Evolutionary conservation across 805 yeast species (phyloP).

Genomic region (Pichia exigua): DNA sequence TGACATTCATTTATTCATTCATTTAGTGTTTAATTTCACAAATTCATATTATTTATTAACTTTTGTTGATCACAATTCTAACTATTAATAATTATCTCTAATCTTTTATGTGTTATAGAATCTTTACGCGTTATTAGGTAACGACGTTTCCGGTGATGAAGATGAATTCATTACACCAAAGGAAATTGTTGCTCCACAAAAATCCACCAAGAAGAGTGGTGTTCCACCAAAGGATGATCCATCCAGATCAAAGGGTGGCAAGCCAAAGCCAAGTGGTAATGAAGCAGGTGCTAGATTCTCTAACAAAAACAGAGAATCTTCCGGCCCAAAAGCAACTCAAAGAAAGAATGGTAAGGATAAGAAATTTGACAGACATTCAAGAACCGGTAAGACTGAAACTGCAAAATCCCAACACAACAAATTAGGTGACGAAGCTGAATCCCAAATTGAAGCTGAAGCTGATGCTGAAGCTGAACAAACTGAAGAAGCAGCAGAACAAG

Average conservation of each 20-base stretch:
- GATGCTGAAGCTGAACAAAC: constrained; percentile 47
- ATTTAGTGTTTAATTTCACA: neutral
- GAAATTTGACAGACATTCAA: constrained; percentile 78
- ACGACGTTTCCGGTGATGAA: constrained; percentile 80
- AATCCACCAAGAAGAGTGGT: constrained; percentile 83
- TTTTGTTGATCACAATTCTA: neutral
- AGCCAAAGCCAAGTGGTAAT: constrained; percentile 71
- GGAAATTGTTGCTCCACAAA: constrained; percentile 74
- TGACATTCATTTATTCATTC: neutral
- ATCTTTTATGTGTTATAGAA: constrained; percentile 36
- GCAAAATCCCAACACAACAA: constrained; percentile 77
- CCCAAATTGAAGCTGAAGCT: constrained; percentile 39
- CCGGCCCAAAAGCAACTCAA: constrained; percentile 44
- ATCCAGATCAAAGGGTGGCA: constrained; percentile 64
- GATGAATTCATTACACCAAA: constrained; percentile 49
- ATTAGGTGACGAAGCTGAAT: constrained; percentile 76
- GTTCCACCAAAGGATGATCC: constrained; percentile 74
- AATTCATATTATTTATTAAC: neutral
- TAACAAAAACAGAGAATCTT: constrained; percentile 59
- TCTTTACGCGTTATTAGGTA: constrained; percentile 77
- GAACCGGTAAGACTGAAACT: constrained; percentile 77
- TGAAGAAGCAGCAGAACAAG: constrained; percentile 33
- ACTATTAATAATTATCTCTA: neutral
- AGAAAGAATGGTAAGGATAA: constrained; percentile 40
- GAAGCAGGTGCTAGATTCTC: constrained; percentile 79